Conservation (phyloP, 768 basidiomycete species). For the Tephrocybe sp. region DNA sequence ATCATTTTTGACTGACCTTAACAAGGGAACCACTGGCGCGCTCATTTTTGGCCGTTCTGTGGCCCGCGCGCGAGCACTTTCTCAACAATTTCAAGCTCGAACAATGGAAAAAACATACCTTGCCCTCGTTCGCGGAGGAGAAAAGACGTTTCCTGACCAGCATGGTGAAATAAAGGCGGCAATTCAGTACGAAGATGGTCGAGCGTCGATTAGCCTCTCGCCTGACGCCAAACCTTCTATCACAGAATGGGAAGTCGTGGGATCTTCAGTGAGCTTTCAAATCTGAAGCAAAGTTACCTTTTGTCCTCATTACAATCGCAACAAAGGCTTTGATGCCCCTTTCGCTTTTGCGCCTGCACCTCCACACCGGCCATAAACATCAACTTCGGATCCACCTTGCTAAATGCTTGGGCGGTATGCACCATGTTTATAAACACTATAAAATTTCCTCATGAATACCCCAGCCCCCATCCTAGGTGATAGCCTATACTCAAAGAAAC, state of each 20-base stretch:
- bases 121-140: constrained; percentile 57
- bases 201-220: constrained; percentile 34
- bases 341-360: constrained; percentile 52
- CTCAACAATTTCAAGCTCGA: constrained; percentile 50
- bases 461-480: constrained; percentile 71
- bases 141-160: constrained; percentile 39
- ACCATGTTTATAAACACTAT: not conserved
- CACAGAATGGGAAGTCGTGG: constrained; percentile 60
- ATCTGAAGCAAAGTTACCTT: no score
- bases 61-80: constrained; percentile 43
- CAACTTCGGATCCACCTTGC: constrained; percentile 69
- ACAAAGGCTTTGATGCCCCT: constrained; percentile 41
- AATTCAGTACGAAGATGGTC: constrained; percentile 45
- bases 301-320: no score
- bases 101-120: constrained; percentile 58
- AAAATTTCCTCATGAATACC: not conserved
- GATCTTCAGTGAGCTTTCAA: constrained; percentile 57
- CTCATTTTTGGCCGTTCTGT: constrained; percentile 52
- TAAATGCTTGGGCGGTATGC: constrained; percentile 44
- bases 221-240: constrained; percentile 32
- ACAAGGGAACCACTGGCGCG: constrained; percentile 60
- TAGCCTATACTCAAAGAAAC: constrained; percentile 41
- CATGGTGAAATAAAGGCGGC: constrained; percentile 40
- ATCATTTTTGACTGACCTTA: not conserved
- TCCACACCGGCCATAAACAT: constrained; percentile 66